Base-by-base conservation (phyloP, 768 basidiomycete genomes). In the Leccinum incarnatum region DNA sequence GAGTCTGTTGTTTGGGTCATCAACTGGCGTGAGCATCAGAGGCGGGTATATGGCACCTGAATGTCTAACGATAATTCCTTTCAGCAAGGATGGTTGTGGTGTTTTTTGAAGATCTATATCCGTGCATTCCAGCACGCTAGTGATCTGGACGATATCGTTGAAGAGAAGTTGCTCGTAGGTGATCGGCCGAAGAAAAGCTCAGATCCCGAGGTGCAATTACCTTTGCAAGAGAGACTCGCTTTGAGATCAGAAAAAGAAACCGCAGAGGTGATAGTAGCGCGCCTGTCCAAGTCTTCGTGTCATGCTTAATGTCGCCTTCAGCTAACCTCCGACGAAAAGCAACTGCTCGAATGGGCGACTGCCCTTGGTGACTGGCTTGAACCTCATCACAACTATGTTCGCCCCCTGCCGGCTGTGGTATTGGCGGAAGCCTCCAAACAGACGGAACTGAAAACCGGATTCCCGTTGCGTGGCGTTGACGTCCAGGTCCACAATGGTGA, bases 101-200 rank as follows among this genome's bases (percentile, higher is more conserved):
- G 81, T 9, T 88, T 91, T 75, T 74, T 93, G 52, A 87, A 88
- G 67, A 75, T 88, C 23, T 95, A 95, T 64, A 89, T 93, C 64
- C 79, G 85, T 55, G 83, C 84, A 51, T 83, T 92, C 71, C 86
- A 89, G 64, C 84, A 88, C 70, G 87, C 86, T 30, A 90, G 89
- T 63, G 90, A 93, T 65, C 76, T 93, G 47, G 88, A 92, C 65
- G 88, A 91, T 61, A 84, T 80, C 1, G 88, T 90, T 0, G 89
- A 93, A 71, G 89, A 91, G 65, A 92, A 90, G 65, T 78, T 92
- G 11, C 77, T 92, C 45, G 86, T 91, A 57, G 89, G 91, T 25
- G 91, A 93, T 73, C 81, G 89, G 25, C 89, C 89, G 3, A 91
- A 88, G 68, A 84, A 83, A 63, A 83, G 77, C 47, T 70, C 76